phyloP scores from a whole-genome alignment of 2,329 filamentous ascomycete genomes.

The Coleophoma crateriformis region DNA sequence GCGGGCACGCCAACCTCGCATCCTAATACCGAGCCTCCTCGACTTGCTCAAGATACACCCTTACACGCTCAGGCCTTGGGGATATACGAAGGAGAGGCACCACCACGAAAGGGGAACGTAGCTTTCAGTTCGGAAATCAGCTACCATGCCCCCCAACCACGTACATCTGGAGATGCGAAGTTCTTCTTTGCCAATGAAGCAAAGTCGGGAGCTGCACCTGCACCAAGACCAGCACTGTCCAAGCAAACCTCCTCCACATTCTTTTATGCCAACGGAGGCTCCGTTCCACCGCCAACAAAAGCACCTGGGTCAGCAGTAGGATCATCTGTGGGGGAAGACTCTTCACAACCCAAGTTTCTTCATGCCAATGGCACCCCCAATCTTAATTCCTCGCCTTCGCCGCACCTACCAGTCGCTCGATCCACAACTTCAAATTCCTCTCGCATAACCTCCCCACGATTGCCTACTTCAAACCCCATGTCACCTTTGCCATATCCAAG shows the following conservation, averaged over 20 bases:
- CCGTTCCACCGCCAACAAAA: conserved; percentile 20
- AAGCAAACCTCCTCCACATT: conserved; percentile 34
- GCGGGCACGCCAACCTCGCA: conserved; percentile 47
- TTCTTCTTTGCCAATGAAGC: conserved; percentile 92
- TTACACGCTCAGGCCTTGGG: conserved; percentile 14
- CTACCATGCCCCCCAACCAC: conserved; percentile 18
- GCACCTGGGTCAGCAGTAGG: conserved; percentile 21
- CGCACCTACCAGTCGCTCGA: conserved; percentile 30
- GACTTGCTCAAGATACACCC: conserved; percentile 25
- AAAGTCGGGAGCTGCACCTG: conserved; percentile 31
- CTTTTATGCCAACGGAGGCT: conserved; percentile 44
- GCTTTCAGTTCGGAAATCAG: conserved; percentile 35
- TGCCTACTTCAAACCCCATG: conserved; percentile 24
- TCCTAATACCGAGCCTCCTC: conserved; percentile 24
- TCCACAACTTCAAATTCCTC: conserved; percentile 42
- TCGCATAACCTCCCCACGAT: conserved; percentile 35
- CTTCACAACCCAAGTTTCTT: conserved; percentile 58
- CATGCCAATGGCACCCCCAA: conserved; percentile 65
- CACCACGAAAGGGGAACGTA: conserved; percentile 23
- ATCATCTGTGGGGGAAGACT: conserved; percentile 22
- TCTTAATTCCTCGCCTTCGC: conserved; percentile 30
- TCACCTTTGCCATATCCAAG: conserved; percentile 30
- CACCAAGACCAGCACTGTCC: conserved; percentile 12
- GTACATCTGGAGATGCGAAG: conserved; percentile 46
- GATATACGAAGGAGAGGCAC: conserved; percentile 19